Evolutionary conservation across 192 early-diverging fungal species (phyloP), one percentile per base, ranked within the genome.

Genomic region (Coemansia sp.): DNA sequence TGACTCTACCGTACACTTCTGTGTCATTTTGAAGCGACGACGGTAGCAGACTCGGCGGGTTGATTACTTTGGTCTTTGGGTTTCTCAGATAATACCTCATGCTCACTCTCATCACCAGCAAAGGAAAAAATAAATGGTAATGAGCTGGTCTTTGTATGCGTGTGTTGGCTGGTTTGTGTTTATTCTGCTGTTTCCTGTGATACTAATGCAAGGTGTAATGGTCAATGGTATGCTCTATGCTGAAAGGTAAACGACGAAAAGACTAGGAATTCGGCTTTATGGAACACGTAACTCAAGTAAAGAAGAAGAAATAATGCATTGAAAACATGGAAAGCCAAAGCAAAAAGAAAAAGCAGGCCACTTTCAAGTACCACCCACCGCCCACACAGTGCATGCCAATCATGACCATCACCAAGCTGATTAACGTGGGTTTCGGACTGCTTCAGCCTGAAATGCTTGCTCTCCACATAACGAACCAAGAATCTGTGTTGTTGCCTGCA

Each of bases 31-130:
- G 79, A n/a, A 82, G 68, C 41, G 79, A 40, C 37, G 65, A 49
- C 43, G 79, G 79, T 40, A 82, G 68, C 19, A 82, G 64, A 16
- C 68, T 61, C 10, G 68, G 58, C 10, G 74, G 26, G 49, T 62
- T 71, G 40, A 82, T 56, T 21, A 63, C 43, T 48, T 82, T 82
- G 50, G 79, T 82, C 65, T 82, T 82, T 62, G 79, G 79, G 54
- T 69, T 74, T 16, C 66, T 61, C 50, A 82, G 41, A 21, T 77
- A 82, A 47, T 77, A 82, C 32, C 67, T 71, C 74, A 81, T 80
- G 44, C n/a, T 53, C 19, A 18, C 56, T 56, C 21, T 56, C 48
- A 12, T 49, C 32, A 2, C 32, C 32, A 32, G 4, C 32, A 16
- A 6, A 5, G 13, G 1, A 5, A 16, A 18, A 49, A 49, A 5